Conservation (phyloP, 257 asterid genomes). For the Cordia subcordata region DNA sequence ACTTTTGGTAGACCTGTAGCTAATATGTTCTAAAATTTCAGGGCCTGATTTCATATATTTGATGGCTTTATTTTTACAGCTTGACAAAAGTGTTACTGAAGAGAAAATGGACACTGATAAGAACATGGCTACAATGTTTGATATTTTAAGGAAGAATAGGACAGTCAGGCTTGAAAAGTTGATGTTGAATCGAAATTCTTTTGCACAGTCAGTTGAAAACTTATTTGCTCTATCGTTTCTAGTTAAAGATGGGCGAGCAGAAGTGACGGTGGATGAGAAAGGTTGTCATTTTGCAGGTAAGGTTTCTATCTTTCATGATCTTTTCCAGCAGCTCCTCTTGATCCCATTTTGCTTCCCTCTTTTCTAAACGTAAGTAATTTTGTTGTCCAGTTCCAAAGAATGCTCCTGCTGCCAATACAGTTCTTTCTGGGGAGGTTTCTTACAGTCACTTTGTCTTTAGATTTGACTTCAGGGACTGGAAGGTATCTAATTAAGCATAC, state of each 20-base stretch:
- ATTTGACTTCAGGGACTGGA: conserved; percentile 81
- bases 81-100: conserved; percentile 37
- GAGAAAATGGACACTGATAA: conserved; percentile 83
- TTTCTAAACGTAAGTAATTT: conserved; percentile 7
- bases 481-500: conserved; percentile 40
- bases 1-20: no score
- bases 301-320: conserved; percentile 10
- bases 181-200: conserved; percentile 60
- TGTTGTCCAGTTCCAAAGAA: conserved; percentile 69
- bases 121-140: conserved; percentile 87
- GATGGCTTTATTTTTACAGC: conserved; percentile 31
- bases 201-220: conserved; percentile 93
- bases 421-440: conserved; percentile 63
- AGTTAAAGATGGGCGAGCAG: conserved; percentile 87
- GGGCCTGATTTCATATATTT: background rate
- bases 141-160: conserved; percentile 54
- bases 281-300: conserved; percentile 73
- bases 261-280: conserved; percentile 49
- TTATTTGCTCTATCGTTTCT: conserved; percentile 89
- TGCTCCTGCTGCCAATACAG: conserved; percentile 72
- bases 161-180: conserved; percentile 66
- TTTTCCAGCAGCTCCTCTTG: background rate
- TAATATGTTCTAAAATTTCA: no score
- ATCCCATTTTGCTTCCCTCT: background rate
- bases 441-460: conserved; percentile 75